Percentiles rank a stretch among this genome's conserved stretches.
Evolutionary conservation across 441 rosid species (phyloP).

Genomic region (Populus hybrid): DNA sequence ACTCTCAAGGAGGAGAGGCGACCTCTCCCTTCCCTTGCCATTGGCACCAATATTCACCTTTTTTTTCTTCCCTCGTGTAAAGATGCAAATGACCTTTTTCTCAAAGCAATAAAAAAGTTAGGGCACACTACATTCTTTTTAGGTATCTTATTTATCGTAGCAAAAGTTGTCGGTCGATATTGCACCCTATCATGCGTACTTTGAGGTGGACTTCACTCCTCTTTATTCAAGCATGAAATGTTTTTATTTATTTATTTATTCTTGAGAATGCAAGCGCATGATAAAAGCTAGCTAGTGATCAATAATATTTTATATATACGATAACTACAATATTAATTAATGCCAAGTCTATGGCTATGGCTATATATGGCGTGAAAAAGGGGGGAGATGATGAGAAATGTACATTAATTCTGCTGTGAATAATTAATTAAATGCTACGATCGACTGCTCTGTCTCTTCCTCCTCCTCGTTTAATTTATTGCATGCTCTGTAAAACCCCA

Average conservation of each 20-base stretch:
- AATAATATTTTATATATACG: background rate
- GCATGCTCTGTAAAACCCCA: too few relatives aligned
- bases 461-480: too few relatives aligned
- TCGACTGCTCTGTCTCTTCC: too few relatives aligned
- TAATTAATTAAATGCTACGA: too few relatives aligned
- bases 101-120: background rate
- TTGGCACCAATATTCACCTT: too few relatives aligned
- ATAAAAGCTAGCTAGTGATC: background rate
- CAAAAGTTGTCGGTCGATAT: background rate
- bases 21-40: too few relatives aligned
- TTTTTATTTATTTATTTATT: too few relatives aligned
- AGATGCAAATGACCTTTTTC: background rate
- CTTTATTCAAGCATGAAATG: background rate
- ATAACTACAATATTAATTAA: too few relatives aligned
- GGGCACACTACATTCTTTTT: background rate
- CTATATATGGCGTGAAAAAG: too few relatives aligned
- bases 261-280: background rate
- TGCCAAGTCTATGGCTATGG: too few relatives aligned
- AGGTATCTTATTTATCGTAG: background rate
- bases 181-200: background rate
- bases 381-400: background rate
- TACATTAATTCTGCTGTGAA: background rate
- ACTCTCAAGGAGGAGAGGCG: too few relatives aligned
- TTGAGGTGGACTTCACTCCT: background rate
- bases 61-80: background rate